Evolutionary conservation across 2,329 filamentous ascomycete species (phyloP).

Genomic region (Arthrobotrys sinensis): DNA sequence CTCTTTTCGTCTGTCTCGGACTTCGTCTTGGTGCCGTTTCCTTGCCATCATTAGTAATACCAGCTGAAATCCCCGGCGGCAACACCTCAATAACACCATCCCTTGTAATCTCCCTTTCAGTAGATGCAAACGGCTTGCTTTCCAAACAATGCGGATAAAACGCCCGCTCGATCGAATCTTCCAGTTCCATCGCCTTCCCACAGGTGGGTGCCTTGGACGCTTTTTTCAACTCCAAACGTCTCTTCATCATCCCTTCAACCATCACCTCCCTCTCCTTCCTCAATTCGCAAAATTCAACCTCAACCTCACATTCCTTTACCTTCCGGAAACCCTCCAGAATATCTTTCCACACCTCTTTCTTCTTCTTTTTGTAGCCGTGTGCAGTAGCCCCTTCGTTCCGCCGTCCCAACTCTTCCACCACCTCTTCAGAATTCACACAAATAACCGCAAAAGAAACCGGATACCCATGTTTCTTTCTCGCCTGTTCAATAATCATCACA

Average conservation of each 20-base stretch:
- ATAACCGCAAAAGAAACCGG: not conserved
- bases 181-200: too few species aligned
- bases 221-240: not conserved
- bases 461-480: slow-evolving; percentile 23
- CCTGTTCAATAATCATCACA: not conserved
- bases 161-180: not conserved
- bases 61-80: not conserved
- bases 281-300: not conserved
- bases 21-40: not conserved
- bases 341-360: not conserved
- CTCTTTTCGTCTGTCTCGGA: not conserved
- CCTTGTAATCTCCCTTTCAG: not conserved
- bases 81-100: not conserved
- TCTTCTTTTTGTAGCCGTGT: not conserved
- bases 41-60: not conserved
- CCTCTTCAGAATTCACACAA: slow-evolving; percentile 5
- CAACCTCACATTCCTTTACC: not conserved
- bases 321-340: not conserved
- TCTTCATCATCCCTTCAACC: slow-evolving; percentile 1
- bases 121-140: not conserved
- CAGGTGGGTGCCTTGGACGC: not conserved
- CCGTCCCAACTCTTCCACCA: not conserved
- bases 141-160: slow-evolving; percentile 14
- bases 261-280: not conserved
- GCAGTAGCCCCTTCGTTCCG: not conserved